Base-by-base conservation (phyloP, 257 asterid genomes). In the Gentiana straminea region DNA sequence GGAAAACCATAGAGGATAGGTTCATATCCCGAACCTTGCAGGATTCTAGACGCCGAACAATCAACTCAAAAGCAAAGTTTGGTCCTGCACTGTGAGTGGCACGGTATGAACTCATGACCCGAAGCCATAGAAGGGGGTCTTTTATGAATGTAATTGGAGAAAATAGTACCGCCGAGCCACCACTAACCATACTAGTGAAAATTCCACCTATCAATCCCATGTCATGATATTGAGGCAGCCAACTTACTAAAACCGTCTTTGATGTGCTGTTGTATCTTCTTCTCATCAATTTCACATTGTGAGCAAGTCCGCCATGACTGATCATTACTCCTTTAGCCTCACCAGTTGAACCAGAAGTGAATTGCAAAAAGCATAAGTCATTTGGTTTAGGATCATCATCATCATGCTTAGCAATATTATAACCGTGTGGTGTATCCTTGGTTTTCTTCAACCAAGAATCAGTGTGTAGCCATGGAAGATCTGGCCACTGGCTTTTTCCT, bases 71-170 rank as follows among this genome's bases (percentile, higher is more conserved):
- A 33, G 94, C 78, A 13, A 84, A 81, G 54, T 81, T 84, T 8
- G 90, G 87, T 49, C 77, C 90, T 5, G 90, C 94, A 50, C 85
- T 79, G 54, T 84, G 94, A 48, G 94, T 84, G n/a, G 85, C 90
- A 13, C 51, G 80, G 39, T 77, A 15, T 3, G 62, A 73, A 50
- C 75, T 75, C 43, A 84, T 73, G 10, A 77, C 71, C 59, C 79
- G 73, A 62, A 84, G 33, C 90, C 87, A 84, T 35, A 79, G 37
- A 1, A 84, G 58, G 24, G 94, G 94, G 44, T 81, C 72, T 69
- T 72, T 64, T 50, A 84, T 81, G 62, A 81, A 84, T 8, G 86
- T 66, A 50, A 64, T 2, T 0, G 94, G 94, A 64, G 90, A 84
- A 62, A 81, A 84, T 62, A 84, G 52, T 59, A 84, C 49, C 8